Conservation (phyloP, 2,329 filamentous ascomycete species). For the Pseudocercospora fijiensis region DNA sequence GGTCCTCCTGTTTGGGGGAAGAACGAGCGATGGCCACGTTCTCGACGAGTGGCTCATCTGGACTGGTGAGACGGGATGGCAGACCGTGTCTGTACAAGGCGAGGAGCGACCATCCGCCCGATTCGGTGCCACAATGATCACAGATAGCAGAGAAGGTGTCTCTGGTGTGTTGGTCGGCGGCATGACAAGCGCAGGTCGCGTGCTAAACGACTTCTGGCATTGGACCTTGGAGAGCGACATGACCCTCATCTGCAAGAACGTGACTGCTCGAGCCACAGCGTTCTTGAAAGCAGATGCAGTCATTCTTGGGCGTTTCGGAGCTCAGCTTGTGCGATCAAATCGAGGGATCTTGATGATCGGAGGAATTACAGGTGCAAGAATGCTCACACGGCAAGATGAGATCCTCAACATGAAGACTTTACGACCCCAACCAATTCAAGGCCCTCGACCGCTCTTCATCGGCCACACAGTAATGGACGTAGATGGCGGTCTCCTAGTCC, state of each 20-base stretch:
- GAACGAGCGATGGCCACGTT: slow-evolving; percentile 44
- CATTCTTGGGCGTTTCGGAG: slow-evolving; percentile 51
- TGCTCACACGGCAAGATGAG: slow-evolving; percentile 54
- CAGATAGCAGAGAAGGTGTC: slow-evolving; percentile 34
- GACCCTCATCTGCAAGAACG: slow-evolving; percentile 41
- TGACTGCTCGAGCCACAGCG: slow-evolving; percentile 28
- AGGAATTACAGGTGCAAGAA: slow-evolving; percentile 48
- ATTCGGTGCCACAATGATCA: slow-evolving; percentile 59
- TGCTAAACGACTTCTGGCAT: slow-evolving; percentile 62
- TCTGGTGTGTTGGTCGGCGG: slow-evolving; percentile 70
- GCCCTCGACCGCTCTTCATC: slow-evolving; percentile 65
- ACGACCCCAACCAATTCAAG: slow-evolving; percentile 34
- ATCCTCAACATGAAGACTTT: slow-evolving; percentile 46
- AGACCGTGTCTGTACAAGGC: slow-evolving; percentile 38
- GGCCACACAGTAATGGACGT: slow-evolving; percentile 61
- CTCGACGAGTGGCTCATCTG: slow-evolving; percentile 48
- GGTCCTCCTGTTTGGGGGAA: slow-evolving; percentile 50
- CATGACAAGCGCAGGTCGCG: slow-evolving; percentile 62
- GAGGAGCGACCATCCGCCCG: slow-evolving; percentile 47
- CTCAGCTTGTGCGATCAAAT: slow-evolving; percentile 49
- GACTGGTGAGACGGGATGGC: slow-evolving; percentile 54
- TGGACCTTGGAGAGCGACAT: slow-evolving; percentile 54
- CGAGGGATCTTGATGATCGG: slow-evolving; percentile 53
- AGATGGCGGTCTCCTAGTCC: slow-evolving; percentile 56
- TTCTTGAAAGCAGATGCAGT: slow-evolving; percentile 31